A percentile compares a stretch with the other conserved stretches of the same genome.
Conservation (phyloP, 192 early-diverging fungal species). For the Podila horticola region DNA sequence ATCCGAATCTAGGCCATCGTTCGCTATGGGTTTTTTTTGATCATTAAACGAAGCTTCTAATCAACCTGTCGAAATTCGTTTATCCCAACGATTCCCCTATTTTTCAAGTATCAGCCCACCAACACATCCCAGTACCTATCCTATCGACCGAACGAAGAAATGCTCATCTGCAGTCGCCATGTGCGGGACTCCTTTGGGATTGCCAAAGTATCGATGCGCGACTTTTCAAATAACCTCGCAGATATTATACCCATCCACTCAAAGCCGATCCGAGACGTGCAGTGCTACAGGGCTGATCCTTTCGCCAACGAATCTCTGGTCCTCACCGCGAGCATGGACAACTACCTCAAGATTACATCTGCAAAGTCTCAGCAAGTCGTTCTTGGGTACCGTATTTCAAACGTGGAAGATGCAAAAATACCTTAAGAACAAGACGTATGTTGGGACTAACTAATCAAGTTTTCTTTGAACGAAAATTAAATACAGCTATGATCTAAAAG, state of each 20-base stretch:
- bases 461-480: no score
- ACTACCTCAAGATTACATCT: slow-evolving; percentile 41
- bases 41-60: no score
- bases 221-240: slow-evolving; percentile 11
- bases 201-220: slow-evolving; percentile 33
- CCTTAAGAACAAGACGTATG: no score
- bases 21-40: no score
- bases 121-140: slow-evolving; percentile 18
- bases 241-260: slow-evolving; percentile 34
- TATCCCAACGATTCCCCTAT: not conserved
- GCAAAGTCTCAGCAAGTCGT: slow-evolving; percentile 5
- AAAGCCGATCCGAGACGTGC: slow-evolving; percentile 41
- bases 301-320: slow-evolving; percentile 19
- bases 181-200: slow-evolving; percentile 16
- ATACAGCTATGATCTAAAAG: slow-evolving; percentile 38
- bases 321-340: slow-evolving; percentile 47
- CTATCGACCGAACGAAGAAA: slow-evolving; percentile 34
- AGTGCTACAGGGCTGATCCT: slow-evolving; percentile 14
- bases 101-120: not conserved
- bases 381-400: slow-evolving; percentile 9
- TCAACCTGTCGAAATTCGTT: no score
- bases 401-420: not conserved
- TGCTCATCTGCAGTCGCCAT: slow-evolving; percentile 31
- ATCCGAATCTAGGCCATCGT: not conserved
- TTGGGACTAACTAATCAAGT: no score